phyloP scores from a whole-genome alignment of 768 basidiomycete genomes.

The Boletus reticulatus region DNA sequence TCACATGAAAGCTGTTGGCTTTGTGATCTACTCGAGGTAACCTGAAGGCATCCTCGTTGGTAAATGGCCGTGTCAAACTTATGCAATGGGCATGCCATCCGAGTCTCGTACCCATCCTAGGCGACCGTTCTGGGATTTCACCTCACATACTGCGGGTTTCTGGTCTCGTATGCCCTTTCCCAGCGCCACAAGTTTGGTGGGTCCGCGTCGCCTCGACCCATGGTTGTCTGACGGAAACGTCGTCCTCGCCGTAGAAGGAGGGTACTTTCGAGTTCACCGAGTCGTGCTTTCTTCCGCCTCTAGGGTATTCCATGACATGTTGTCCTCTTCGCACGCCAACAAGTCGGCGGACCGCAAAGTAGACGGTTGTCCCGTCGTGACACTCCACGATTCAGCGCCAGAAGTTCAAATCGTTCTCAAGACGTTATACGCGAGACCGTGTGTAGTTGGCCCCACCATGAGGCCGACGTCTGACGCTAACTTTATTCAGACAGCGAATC shows the following conservation, averaged over 20 bases:
- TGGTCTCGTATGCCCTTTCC: conserved; percentile 23
- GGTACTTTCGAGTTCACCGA: conserved; percentile 21
- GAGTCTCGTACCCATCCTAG: conserved; percentile 9
- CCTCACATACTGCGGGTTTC: conserved; percentile 6
- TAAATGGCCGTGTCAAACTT: conserved; percentile 26
- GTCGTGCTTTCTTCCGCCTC: conserved; percentile 23
- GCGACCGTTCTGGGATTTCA: conserved; percentile 14
- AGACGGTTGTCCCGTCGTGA: conserved; percentile 25
- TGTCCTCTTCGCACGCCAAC: conserved; percentile 9
- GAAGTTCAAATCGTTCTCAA: conserved; percentile 28
- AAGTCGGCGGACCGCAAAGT: conserved; percentile 12
- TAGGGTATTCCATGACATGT: conserved; percentile 19
- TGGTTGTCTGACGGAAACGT: conserved; percentile 25
- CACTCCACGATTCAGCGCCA: conserved; percentile 15
- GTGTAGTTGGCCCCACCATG: conserved; percentile 8
- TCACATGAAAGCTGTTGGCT: conserved; percentile 12
- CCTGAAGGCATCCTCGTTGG: conserved; percentile 29
- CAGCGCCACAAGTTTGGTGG: conserved; percentile 9
- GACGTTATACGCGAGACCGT: conserved; percentile 23
- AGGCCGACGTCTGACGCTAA: conserved; percentile 1
- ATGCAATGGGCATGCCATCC: conserved; percentile 19
- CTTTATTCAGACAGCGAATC: conserved; percentile 21
- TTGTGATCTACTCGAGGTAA: conserved; percentile 17
- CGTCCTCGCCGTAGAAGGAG: conserved; percentile 21
- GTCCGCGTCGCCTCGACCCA: conserved; percentile 21